These are phyloP conservation scores for Rubroboletus satanas DNA, from an alignment of 768 basidiomycete species.

Conservation along the genomic window DNA sequence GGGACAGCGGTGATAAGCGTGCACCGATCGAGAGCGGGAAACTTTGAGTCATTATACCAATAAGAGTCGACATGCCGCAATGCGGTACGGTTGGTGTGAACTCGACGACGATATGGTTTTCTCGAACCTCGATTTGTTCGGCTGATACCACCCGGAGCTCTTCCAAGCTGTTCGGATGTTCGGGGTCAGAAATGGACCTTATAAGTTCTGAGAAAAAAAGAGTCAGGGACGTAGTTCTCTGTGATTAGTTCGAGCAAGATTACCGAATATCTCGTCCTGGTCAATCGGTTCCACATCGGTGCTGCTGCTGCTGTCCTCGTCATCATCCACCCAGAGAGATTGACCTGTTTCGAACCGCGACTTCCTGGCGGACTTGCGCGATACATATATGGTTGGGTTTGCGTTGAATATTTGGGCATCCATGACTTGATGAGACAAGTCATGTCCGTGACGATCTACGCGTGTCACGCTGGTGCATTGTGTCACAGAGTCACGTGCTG, in stretches of 20 bases:
- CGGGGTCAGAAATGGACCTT: conserved; percentile 89
- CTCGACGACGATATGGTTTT: conserved; percentile 77
- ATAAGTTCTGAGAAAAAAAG: conserved; percentile 68
- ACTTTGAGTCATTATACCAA: conserved; percentile 54
- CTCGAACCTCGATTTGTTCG: conserved; percentile 65
- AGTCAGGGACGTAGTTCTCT: not conserved
- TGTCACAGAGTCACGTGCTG: conserved; percentile 24
- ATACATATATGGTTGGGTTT: conserved; percentile 77
- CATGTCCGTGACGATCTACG: conserved; percentile 2
- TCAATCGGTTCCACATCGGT: conserved; percentile 69
- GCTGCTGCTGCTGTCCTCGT: conserved; percentile 35
- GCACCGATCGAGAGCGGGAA: not conserved
- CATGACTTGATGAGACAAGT: conserved; percentile 32
- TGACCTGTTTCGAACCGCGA: conserved; percentile 38
- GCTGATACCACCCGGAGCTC: conserved; percentile 93
- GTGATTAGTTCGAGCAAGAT: conserved; percentile 3
- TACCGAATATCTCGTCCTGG: conserved; percentile 90
- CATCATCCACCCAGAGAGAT: conserved; percentile 58
- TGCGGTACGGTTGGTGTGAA: conserved; percentile 98
- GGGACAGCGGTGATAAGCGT: not conserved
- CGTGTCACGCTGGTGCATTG: conserved; percentile 12
- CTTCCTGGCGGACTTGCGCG: conserved; percentile 44
- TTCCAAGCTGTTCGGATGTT: conserved; percentile 91
- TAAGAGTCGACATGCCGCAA: conserved; percentile 95
- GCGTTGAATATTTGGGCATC: conserved; percentile 73